Evolutionary conservation across 768 basidiomycete species (phyloP).

Genomic region (Omphalotus guepiniiformis): DNA sequence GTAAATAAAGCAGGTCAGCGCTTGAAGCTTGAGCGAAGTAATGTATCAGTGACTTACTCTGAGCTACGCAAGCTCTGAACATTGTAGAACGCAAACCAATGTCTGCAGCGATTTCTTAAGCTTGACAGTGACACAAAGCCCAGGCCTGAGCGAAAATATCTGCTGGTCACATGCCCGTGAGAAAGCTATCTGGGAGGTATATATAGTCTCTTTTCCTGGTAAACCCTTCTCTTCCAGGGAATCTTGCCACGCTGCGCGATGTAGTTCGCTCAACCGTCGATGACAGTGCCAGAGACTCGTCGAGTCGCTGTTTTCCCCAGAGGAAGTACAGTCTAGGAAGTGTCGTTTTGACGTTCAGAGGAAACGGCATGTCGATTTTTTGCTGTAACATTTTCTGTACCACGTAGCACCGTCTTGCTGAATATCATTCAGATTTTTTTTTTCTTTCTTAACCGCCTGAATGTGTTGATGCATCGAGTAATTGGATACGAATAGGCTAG

Average conservation of each 20-base stretch:
- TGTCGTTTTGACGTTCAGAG: conserved; percentile 52
- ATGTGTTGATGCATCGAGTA: too few species aligned
- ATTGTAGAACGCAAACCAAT: conserved; percentile 13
- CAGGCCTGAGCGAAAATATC: neutral
- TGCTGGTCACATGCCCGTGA: conserved; percentile 31
- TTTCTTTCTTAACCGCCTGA: too few species aligned
- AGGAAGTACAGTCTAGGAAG: conserved; percentile 57
- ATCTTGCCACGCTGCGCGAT: conserved; percentile 65
- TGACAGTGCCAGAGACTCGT: conserved; percentile 62
- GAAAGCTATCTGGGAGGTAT: conserved; percentile 32
- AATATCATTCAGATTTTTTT: too few species aligned
- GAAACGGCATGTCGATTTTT: conserved; percentile 61
- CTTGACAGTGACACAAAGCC: too few species aligned
- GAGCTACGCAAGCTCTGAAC: conserved; percentile 25
- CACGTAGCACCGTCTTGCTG: neutral
- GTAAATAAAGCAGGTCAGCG: conserved; percentile 9
- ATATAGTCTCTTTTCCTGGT: neutral
- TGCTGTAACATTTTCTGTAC: conserved; percentile 43
- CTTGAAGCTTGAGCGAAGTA: neutral
- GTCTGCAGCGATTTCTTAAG: too few species aligned
- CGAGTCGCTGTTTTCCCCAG: conserved; percentile 54
- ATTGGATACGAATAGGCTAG: too few species aligned
- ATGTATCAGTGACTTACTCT: conserved; percentile 19
- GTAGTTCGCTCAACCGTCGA: conserved; percentile 47
- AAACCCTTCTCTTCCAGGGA: conserved; percentile 32